Evolutionary conservation across 2,329 filamentous ascomycete genomes (phyloP).

Genomic region (Xylariaceae sp.): DNA sequence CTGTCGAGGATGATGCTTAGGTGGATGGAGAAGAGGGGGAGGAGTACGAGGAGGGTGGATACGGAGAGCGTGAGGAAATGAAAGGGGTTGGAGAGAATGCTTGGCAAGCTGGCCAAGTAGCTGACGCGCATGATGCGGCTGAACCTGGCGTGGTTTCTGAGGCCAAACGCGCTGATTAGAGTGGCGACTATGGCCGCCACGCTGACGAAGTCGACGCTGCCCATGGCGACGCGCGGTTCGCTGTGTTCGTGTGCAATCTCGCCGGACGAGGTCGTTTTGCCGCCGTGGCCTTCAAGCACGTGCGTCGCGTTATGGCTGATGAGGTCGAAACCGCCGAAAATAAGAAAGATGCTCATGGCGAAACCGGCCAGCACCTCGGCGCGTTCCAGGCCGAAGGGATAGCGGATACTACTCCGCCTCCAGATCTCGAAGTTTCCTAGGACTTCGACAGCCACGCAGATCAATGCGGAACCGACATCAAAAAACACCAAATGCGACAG

Average conservation of each 20-base stretch:
- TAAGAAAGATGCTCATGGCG: conserved; percentile 87
- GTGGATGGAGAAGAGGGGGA: conserved; percentile 76
- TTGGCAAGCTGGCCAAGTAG: conserved; percentile 75
- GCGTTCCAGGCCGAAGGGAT: conserved; percentile 89
- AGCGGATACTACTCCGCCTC: conserved; percentile 84
- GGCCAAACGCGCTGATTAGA: conserved; percentile 75
- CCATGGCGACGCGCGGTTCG: conserved; percentile 53
- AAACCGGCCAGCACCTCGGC: conserved; percentile 93
- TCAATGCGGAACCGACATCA: conserved; percentile 83
- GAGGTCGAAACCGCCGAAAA: conserved; percentile 96
- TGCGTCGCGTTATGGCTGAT: conserved; percentile 93
- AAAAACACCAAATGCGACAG: conserved; percentile 92
- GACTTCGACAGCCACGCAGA: conserved; percentile 89
- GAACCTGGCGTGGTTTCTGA: conserved; percentile 88
- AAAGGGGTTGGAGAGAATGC: conserved; percentile 86
- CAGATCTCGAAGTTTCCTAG: conserved; percentile 97
- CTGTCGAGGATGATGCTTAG: conserved; percentile 81
- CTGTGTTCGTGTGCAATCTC: conserved; percentile 58
- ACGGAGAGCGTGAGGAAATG: conserved; percentile 92
- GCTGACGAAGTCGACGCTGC: conserved; percentile 75
- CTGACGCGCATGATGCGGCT: conserved; percentile 85
- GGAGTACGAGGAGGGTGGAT: conserved; percentile 70
- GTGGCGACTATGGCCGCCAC: conserved; percentile 78
- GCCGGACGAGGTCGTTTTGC: conserved; percentile 46
- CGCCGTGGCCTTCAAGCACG: conserved; percentile 67